Base-by-base conservation (phyloP, 441 rosid species). In the Erysimum pusillum region DNA sequence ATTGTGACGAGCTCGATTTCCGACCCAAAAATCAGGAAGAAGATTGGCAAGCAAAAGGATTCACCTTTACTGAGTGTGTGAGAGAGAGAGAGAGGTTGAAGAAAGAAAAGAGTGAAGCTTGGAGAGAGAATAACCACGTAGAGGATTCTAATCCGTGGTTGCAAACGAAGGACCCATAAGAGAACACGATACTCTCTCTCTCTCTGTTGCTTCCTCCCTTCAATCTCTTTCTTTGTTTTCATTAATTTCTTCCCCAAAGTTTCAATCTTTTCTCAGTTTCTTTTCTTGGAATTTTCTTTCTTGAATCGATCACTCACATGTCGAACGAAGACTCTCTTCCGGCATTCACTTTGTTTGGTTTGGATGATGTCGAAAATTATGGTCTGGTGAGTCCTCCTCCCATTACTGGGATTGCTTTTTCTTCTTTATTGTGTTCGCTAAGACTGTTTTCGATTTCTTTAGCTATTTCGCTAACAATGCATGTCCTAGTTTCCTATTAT, bases 361-460 rank as follows among this genome's bases (percentile, higher is more conserved):
- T 88, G 59, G 85, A 82, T 56, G 87, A 88, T 41, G 91, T 89
- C 10, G 85, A 89, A 34, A 90, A 87, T 46, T 91, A 78, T 75
- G 52, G 82, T 75, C 80, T 80, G 86, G 98, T 90, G 7, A 73
- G 81, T 31, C 39, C 15, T 69, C 53, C 41, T 72, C 44, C 2
- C 11, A 15, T 62, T 46, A 6, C 20, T 56, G 6, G 25, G 25
- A 39, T 57, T 41, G 3, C 10, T 49, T 28, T 46, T 68, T 22
- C 31, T 28, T 28, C 31, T 28, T 28, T 28, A 28, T 28, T 7
- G 0, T 9, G 45, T 3, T 15, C 49, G 5, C 10, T 32, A 35
- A 17, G 38, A 67, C 4, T 46, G 62, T 45, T 73, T 66, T 65
- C 34, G 51, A 39, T 64, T 35, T 35, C 8, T 73, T 35, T 35